Evolutionary conservation across 2,329 filamentous ascomycete species (phyloP).

Genomic region (Botrytis paeoniae): DNA sequence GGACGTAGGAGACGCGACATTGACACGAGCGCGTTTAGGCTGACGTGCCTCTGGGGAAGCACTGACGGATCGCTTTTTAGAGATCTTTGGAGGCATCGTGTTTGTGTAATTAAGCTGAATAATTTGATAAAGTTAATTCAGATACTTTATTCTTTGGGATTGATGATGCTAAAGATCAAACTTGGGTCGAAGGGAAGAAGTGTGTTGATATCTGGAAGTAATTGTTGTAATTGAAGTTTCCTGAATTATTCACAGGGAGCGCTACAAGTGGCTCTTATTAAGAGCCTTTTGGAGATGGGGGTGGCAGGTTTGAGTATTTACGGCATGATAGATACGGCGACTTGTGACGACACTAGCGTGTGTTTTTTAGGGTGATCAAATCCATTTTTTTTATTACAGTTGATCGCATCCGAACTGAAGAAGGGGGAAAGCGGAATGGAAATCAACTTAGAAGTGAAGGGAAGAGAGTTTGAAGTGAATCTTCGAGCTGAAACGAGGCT

Average conservation of each 20-base stretch:
- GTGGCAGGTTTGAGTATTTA: background rate
- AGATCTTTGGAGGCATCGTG: background rate
- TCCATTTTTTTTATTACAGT: too few relatives aligned
- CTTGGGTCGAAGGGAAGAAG: background rate
- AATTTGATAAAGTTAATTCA: background rate
- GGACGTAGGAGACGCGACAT: too few relatives aligned
- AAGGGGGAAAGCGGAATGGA: background rate
- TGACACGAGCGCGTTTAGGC: background rate
- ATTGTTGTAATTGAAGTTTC: background rate
- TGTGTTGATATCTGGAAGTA: background rate
- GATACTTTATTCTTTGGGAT: background rate
- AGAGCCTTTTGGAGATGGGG: background rate
- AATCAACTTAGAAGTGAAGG: background rate
- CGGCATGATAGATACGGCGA: background rate
- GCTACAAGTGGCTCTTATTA: background rate
- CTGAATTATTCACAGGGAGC: background rate
- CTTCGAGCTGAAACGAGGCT: background rate
- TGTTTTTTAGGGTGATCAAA: background rate
- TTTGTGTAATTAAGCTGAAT: background rate
- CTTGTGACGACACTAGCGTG: background rate
- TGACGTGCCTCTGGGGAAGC: background rate
- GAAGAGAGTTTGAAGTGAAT: background rate
- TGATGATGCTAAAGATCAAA: background rate
- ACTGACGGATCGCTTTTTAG: background rate
- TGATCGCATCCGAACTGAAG: background rate